Base-by-base conservation (phyloP, 1,139 yeast species). In the Yamadazyma spencermartinsiae region DNA sequence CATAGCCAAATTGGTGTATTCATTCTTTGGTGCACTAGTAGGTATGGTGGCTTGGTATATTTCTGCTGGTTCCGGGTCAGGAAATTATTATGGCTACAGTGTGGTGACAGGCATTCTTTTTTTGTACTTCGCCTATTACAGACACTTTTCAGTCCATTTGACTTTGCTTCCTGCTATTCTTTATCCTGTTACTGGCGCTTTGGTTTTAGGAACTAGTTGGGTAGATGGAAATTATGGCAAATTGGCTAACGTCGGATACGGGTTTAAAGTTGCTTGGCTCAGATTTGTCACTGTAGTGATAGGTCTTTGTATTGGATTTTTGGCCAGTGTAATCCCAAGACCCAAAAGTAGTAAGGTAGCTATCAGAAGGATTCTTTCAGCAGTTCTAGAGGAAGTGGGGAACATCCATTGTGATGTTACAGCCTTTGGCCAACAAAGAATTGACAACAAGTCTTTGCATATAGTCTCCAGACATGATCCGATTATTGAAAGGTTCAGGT, bases 11-110 rank as follows among this genome's bases (percentile, higher is more conserved):
- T 38, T 65, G 20, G 45, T 50, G 1, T 63, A 60, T 35, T 48
- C 69, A 1, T 59, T 65, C 36, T 49, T 58, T 35, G 73, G 72
- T 4, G 54, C 62, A 27, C 33, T 67, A 6, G 36, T 56, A 3
- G 72, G 71, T 4, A 50, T 63, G 57, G 60, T 63, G 3, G 57
- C 60, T 2, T 66, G 73, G 72, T 65, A 65, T 40, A 60, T 67
- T n/a, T 60, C 68, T 2, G 37, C 63, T 15, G 70, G 70, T 1
- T 49, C 46, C 34, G 64, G 62, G 4, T 11, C 34, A 6, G 71
- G 71, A 5, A 67, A 64, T 39, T 52, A 54, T 27, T 65, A 64
- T 43, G 72, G 71, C 0, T 64, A 48, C 42, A 52, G 58, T 3
- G 61, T 53, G 1, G 72, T 65, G 1, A 52, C 60, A 6, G 66